A percentile compares a stretch with the other conserved stretches of the same genome.
These are phyloP conservation scores for Microsporum ferrugineum DNA, from an alignment of 2,329 filamentous ascomycete genomes.

Conservation along the genomic window DNA sequence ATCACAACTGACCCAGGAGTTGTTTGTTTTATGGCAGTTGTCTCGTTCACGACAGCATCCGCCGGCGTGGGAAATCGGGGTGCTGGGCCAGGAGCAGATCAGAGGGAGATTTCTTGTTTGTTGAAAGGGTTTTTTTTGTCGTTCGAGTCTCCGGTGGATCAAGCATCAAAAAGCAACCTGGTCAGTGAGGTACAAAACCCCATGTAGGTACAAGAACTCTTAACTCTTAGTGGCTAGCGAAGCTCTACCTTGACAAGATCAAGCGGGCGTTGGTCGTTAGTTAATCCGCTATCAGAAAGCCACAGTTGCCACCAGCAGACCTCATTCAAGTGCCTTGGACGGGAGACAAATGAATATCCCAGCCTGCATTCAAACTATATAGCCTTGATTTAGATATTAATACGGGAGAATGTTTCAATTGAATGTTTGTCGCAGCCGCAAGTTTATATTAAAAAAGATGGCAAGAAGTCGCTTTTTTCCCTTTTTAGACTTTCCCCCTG, in stretches of 20 bases:
- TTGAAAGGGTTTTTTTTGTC: slow-evolving; percentile 3
- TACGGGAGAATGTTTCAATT: neutral
- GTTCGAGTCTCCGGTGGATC: neutral
- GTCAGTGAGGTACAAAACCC: slow-evolving; percentile 4
- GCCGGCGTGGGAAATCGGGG: neutral
- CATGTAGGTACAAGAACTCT: neutral
- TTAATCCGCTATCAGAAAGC: neutral
- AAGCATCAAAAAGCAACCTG: slow-evolving; percentile 4
- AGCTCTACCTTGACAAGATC: slow-evolving; percentile 1
- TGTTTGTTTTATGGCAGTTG: neutral
- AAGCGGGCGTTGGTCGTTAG: neutral
- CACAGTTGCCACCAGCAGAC: neutral
- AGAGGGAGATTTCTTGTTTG: neutral
- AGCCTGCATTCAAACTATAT: neutral
- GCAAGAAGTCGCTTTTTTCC: neutral
- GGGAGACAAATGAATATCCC: neutral
- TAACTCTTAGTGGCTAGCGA: slow-evolving; percentile 4
- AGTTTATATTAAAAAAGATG: neutral
- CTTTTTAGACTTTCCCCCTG: neutral
- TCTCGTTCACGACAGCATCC: neutral
- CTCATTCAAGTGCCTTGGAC: neutral
- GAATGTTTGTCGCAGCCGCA: neutral
- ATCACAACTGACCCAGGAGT: neutral
- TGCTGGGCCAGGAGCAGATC: neutral
- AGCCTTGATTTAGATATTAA: neutral